These are phyloP conservation scores for Lagerstroemia speciosa DNA, from an alignment of 345 rosid genomes.

Conservation along the genomic window DNA sequence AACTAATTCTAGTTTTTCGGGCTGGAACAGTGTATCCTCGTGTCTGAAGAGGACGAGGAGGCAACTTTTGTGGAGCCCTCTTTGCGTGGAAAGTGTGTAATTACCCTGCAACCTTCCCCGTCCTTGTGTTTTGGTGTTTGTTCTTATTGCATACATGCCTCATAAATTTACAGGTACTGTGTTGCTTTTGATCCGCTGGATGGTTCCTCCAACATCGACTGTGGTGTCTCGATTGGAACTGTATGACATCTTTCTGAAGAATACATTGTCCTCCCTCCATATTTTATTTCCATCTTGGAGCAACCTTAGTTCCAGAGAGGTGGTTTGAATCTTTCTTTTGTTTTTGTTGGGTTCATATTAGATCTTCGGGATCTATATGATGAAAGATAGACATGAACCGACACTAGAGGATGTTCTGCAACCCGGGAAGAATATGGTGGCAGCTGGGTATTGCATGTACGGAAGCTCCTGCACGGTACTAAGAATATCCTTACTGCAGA, in stretches of 20 bases:
- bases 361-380: conserved; percentile 90
- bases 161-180: conserved; percentile 49
- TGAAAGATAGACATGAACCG: conserved; percentile 61
- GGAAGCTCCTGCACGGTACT: conserved; percentile 98
- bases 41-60: conserved; percentile 95
- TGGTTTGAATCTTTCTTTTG: conserved; percentile 17
- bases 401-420: conserved; percentile 73
- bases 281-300: background rate
- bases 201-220: conserved; percentile 97
- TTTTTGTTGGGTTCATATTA: conserved; percentile 18
- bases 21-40: conserved; percentile 69
- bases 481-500: background rate
- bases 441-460: conserved; percentile 99
- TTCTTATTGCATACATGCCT: background rate
- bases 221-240: conserved; percentile 97
- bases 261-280: background rate
- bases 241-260: conserved; percentile 25
- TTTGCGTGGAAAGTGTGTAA: conserved; percentile 65
- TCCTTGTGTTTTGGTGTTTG: background rate
- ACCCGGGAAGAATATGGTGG: conserved; percentile 86
- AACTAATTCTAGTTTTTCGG: conserved; percentile 7
- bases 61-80: conserved; percentile 76
- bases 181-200: conserved; percentile 97
- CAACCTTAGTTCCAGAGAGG: conserved; percentile 7
- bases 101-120: background rate